These are phyloP conservation scores for Colletotrichum orchidophilum DNA, from an alignment of 2,329 filamentous ascomycete genomes.

Conservation along the genomic window DNA sequence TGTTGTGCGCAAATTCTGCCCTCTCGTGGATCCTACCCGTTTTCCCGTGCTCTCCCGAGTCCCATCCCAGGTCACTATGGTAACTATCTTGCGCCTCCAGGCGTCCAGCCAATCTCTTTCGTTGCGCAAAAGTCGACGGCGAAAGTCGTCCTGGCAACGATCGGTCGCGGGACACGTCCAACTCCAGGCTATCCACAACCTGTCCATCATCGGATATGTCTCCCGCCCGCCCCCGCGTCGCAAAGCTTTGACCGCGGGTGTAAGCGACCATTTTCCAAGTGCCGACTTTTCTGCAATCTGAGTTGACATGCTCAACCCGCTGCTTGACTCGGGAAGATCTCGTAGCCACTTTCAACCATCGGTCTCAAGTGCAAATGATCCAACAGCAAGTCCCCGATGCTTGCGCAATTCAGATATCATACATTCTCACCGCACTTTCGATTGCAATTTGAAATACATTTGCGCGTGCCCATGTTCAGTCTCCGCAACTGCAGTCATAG, in stretches of 20 bases:
- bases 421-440: too few relatives aligned
- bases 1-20: background rate
- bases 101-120: constrained; percentile 12
- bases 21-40: constrained; percentile 3
- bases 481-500: too few relatives aligned
- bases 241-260: background rate
- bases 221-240: background rate
- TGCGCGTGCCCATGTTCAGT: too few relatives aligned
- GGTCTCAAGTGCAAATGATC: too few relatives aligned
- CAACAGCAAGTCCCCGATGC: too few relatives aligned
- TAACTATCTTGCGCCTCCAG: background rate
- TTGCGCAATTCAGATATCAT: too few relatives aligned
- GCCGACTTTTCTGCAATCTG: background rate
- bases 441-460: too few relatives aligned
- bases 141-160: constrained; percentile 13
- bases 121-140: constrained; percentile 8
- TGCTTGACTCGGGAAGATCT: too few relatives aligned
- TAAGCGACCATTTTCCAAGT: background rate
- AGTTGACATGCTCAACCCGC: rapidly evolving
- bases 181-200: constrained; percentile 3
- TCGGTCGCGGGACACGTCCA: background rate
- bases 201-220: background rate
- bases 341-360: too few relatives aligned
- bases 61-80: background rate
- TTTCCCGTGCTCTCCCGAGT: background rate